Evolutionary conservation across 306 rosid species (phyloP), one percentile per base, ranked within the genome.

Genomic region (Trichosanthes cucumerina): DNA sequence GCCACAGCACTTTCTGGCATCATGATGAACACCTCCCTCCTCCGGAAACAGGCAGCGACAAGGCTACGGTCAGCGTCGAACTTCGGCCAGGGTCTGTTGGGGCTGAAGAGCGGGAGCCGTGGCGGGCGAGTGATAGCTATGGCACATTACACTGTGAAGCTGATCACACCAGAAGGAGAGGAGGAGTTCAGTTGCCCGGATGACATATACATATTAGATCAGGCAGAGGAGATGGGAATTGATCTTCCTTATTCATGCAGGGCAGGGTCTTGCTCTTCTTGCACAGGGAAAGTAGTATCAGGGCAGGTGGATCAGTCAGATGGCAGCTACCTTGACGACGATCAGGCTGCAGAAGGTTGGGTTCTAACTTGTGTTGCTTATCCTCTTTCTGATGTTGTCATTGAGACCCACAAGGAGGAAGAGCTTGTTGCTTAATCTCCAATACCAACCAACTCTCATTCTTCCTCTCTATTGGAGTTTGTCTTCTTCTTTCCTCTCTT

Each of bases 371-470:
- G 98, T 76, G 93, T 88, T 49, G 97, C 98, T 36, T 87, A 80
- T 41, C 94, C 97, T 60, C 52, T 28, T 31, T 82, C 88, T 0
- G 81, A 90, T 43, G 38, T 89, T 77, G 84, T 76, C 26, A 81
- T 93, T 72, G 92, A 81, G 85, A 94, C 98, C 43, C 96, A 94
- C 96, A 94, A 89, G 88, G 98, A 94, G 81, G 95, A 88, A n/a
- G 93, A 87, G 4, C 75, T 69, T 4, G 34, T 43, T 60, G 19
- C 2, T 59, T 59, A 28, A 19, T 54, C 59, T 54, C 0, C 58
- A 18, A 19, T 54, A 6, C 7, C n/a, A n/a, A n/a, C n/a, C n/a
- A 19, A 8, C 7, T 56, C 62, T 56, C 28, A 1, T 21, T n/a
- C 62, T 54, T 21, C 12, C 21, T 16, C 21, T 41, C 8, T 41